phyloP scores from a whole-genome alignment of 495 filamentous ascomycete species.

The Apiosordaria backusii region DNA sequence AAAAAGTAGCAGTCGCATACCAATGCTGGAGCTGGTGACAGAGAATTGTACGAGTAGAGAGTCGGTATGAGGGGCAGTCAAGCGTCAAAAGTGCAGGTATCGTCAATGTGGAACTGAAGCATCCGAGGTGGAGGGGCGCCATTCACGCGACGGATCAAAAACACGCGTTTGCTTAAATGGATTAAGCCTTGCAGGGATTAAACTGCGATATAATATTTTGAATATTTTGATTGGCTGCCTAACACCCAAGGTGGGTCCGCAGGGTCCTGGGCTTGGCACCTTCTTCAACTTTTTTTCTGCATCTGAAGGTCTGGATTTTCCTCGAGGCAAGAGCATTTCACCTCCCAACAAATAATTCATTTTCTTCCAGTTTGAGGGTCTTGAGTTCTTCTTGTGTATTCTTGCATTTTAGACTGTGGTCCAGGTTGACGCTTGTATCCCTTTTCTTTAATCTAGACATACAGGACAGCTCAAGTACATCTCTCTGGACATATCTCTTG shows the following conservation, averaged over 20 bases:
- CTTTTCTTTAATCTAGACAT: not conserved
- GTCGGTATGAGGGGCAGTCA: not conserved
- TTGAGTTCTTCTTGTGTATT: not conserved
- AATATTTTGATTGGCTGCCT: not conserved
- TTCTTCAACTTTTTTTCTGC: not conserved
- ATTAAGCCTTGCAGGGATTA: not conserved
- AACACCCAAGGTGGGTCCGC: not conserved
- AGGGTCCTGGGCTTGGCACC: not conserved
- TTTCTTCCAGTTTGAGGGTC: not conserved
- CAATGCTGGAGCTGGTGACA: not conserved
- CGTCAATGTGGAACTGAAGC: not conserved
- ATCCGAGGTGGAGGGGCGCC: not conserved
- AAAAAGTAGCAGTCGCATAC: not conserved
- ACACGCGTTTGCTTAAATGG: slow-evolving; percentile 2
- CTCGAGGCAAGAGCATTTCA: not conserved
- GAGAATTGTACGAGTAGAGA: not conserved
- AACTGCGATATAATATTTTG: not conserved
- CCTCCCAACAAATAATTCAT: not conserved
- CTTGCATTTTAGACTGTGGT: not conserved
- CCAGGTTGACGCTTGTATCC: not conserved
- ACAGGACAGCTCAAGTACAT: not conserved
- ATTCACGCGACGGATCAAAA: not conserved
- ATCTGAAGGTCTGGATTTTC: not conserved
- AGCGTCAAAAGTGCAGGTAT: not conserved
- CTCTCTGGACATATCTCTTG: not conserved